Base-by-base conservation (phyloP, 306 rosid genomes). In the Biancaea sappan region DNA sequence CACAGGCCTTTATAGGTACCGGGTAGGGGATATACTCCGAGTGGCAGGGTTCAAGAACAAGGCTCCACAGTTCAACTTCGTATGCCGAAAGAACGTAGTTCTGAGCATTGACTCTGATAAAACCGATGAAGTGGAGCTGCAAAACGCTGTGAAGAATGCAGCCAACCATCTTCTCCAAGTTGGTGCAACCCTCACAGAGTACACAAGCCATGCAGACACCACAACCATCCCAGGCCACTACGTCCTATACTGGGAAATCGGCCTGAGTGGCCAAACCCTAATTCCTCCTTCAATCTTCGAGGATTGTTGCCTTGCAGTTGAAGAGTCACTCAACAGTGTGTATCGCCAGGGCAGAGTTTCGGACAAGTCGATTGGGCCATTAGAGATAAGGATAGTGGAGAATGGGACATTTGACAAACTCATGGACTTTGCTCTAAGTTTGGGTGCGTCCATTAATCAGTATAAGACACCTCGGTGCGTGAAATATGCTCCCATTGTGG, bases 391-490 rank as follows among this genome's bases (percentile, higher is more conserved):
- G 74, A 21, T 86, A 2, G 79, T 83, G 21, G 83, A 86, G 48
- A 44, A n/a, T 2, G 89, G 89, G 38, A 86, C 87, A 0, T 86
- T 86, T 56, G 87, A 83, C 35, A 71, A 67, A 24, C 87, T 86
- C 15, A 80, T 83, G 90, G 87, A 83, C 53, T 77, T 83, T 34
- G 85, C 85, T 15, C 48, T 86, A 12, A 71, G 69, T 53, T 64
- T 74, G 21, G 90, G 85, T 22, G 82, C 90, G 0, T 83, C 87
- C 44, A 86, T 86, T 69, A 86, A 86, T 47, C 90, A 83, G 74
- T 86, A 86, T 57, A 86, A 86, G 58, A 69, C 84, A 9, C 86
- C 89, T 24, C 79, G 84, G 0, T 86, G 85, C 15, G 85, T 83
- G 40, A 82, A 77, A 52, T 69, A 24, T 25, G 63, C 74, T 5